These are phyloP conservation scores for Hypoxylon sp. DNA, from an alignment of 2,329 filamentous ascomycete genomes.

Conservation along the genomic window DNA sequence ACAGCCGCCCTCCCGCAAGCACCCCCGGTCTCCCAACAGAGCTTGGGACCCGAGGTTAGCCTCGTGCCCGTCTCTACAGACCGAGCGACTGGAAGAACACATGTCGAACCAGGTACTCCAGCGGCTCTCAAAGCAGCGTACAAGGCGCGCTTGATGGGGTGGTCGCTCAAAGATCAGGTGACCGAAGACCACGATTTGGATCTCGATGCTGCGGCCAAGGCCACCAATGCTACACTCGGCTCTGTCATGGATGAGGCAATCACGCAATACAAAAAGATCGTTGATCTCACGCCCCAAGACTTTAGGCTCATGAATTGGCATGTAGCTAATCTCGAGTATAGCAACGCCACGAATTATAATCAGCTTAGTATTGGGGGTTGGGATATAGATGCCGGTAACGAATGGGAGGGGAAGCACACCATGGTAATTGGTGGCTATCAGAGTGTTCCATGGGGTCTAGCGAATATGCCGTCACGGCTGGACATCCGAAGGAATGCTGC, in stretches of 20 bases:
- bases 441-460: conserved; percentile 87
- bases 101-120: conserved; percentile 76
- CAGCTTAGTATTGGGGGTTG: conserved; percentile 89
- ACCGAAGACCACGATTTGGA: conserved; percentile 75
- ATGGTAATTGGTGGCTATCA: conserved; percentile 96
- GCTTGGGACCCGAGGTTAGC: conserved; percentile 64
- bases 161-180: conserved; percentile 76
- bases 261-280: conserved; percentile 82
- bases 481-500: conserved; percentile 79
- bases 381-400: conserved; percentile 98
- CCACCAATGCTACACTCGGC: conserved; percentile 79
- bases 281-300: conserved; percentile 87
- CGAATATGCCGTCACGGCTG: conserved; percentile 79
- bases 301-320: conserved; percentile 97
- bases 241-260: conserved; percentile 95
- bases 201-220: conserved; percentile 72
- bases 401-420: conserved; percentile 94
- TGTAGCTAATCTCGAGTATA: conserved; percentile 97
- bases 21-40: conserved; percentile 65
- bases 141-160: conserved; percentile 85
- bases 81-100: conserved; percentile 77
- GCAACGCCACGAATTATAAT: conserved; percentile 89
- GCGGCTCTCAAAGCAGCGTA: conserved; percentile 79
- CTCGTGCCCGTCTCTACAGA: conserved; percentile 74
- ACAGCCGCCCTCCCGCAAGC: conserved; percentile 69